Evolutionary conservation across 2,329 filamentous ascomycete genomes (phyloP), one percentile per base, ranked within the genome.

Genomic region (Colletotrichum scovillei): DNA sequence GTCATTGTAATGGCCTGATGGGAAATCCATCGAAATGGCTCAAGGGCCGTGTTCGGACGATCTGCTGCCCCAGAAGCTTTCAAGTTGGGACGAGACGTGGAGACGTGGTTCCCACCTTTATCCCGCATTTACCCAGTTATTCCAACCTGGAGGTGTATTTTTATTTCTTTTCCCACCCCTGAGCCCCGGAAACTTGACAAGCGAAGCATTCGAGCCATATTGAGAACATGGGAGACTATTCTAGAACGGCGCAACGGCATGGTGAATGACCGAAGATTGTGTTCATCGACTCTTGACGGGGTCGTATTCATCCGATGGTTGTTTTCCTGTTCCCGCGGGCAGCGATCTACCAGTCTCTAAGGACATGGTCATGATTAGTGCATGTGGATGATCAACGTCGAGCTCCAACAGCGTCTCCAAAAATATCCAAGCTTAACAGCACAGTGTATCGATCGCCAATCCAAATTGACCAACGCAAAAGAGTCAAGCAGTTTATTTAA

Each of bases 1-100:
- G 30, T 35, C 16, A 55, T 8, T 62, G 30, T 4, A 16, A 19
- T 57, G 56, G 24, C 55, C 63, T 60, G 42, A 38, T 3, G 46
- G 24, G n/a, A 11, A 60, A 38, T 24, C 35, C 63, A 7, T n/a
- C 16, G 38, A 12, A 14, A 35, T 35, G 16, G 24, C 24, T 14
- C 22, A 53, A 58, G 26, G 16, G 19, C 30, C n/a, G 52, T 38
- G 57, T 69, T 59, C 66, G 38, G 69, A 72, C 30, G 38, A 58
- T 55, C 65, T 53, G 22, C 57, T 38, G 12, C 11, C 24, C 63
- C 55, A n/a, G 16, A 35, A 19, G 5, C 32, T 24, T 28, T 46
- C 53, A 49, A 24, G 35, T 67, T 49, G 55, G 26, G 64, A 49
- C 53, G 53, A n/a, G 58, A 57, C 8, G 14, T 67, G 63, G 63